phyloP scores from a whole-genome alignment of 2,329 filamentous ascomycete genomes.

The Lasiodiplodia gonubiensis region DNA sequence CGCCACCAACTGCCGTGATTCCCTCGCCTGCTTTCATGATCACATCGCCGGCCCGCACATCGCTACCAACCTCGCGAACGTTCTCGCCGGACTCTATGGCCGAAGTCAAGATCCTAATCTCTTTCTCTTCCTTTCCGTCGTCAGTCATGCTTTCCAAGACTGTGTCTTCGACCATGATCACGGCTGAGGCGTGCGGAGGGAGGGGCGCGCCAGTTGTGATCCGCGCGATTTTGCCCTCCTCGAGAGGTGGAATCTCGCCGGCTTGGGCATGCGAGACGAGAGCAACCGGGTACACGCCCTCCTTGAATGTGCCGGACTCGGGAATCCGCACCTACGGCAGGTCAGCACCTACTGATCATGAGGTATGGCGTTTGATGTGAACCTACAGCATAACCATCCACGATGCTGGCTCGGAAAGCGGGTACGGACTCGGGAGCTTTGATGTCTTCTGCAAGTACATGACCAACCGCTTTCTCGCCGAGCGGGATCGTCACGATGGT shows the following conservation, averaged over 20 bases:
- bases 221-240: slow-evolving; percentile 78
- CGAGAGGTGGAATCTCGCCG: slow-evolving; percentile 67
- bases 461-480: slow-evolving; percentile 70
- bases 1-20: slow-evolving; percentile 86
- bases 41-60: slow-evolving; percentile 71
- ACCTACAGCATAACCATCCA: slow-evolving; percentile 82
- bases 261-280: slow-evolving; percentile 86
- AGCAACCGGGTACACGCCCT: slow-evolving; percentile 83
- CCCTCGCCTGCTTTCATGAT: slow-evolving; percentile 79
- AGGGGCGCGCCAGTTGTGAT: slow-evolving; percentile 95
- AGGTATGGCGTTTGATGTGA: not conserved
- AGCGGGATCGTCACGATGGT: slow-evolving; percentile 65
- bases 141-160: slow-evolving; percentile 74
- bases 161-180: slow-evolving; percentile 98
- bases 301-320: slow-evolving; percentile 56
- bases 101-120: slow-evolving; percentile 83
- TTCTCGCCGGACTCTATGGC: slow-evolving; percentile 81
- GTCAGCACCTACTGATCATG: not conserved
- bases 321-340: slow-evolving; percentile 39
- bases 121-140: slow-evolving; percentile 82
- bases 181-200: slow-evolving; percentile 84
- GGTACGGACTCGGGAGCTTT: slow-evolving; percentile 82
- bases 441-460: slow-evolving; percentile 83
- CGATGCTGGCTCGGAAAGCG: slow-evolving; percentile 92
- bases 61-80: slow-evolving; percentile 87